phyloP scores from a whole-genome alignment of 768 basidiomycete species.

The Multifurca ochricompacta region DNA sequence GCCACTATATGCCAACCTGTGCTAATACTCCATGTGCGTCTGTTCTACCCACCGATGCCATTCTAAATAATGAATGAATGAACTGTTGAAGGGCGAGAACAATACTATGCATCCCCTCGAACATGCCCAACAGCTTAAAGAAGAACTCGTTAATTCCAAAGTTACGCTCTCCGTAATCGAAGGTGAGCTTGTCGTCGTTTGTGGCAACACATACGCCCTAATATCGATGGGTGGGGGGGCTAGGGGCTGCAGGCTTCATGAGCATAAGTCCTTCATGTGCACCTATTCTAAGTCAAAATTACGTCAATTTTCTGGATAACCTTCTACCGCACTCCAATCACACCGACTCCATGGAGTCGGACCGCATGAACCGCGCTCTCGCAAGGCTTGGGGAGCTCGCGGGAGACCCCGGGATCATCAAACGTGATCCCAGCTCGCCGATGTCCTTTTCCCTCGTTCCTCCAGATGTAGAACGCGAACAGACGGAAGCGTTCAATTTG shows the following conservation, averaged over 20 bases:
- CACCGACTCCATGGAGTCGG: conserved; percentile 38
- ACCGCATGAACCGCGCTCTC: conserved; percentile 52
- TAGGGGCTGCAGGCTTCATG: conserved; percentile 50
- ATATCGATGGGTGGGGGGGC: too few relatives aligned
- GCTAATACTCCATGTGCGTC: conserved; percentile 13
- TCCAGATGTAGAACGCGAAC: conserved; percentile 44
- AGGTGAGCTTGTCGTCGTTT: neutral
- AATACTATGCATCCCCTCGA: conserved; percentile 5
- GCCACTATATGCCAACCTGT: conserved; percentile 2
- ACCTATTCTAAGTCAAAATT: conserved; percentile 57
- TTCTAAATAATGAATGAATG: neutral
- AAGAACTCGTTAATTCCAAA: neutral
- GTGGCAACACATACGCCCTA: too few relatives aligned
- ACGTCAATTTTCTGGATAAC: conserved; percentile 52
- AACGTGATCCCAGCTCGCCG: conserved; percentile 48
- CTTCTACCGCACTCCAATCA: conserved; percentile 41
- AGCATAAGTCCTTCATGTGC: conserved; percentile 48
- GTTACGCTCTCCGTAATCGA: conserved; percentile 1
- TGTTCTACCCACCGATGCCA: neutral
- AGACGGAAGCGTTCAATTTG: conserved; percentile 40
- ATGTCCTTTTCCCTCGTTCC: conserved; percentile 63
- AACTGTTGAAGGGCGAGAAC: conserved; percentile 8
- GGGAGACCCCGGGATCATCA: conserved; percentile 36
- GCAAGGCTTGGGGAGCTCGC: conserved; percentile 44
- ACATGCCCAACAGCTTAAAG: conserved; percentile 5